A percentile compares a stretch with the other conserved stretches of the same genome.
Evolutionary conservation across 208 protist species (phyloP).

Genomic region (Vickermania ingenoplastis): DNA sequence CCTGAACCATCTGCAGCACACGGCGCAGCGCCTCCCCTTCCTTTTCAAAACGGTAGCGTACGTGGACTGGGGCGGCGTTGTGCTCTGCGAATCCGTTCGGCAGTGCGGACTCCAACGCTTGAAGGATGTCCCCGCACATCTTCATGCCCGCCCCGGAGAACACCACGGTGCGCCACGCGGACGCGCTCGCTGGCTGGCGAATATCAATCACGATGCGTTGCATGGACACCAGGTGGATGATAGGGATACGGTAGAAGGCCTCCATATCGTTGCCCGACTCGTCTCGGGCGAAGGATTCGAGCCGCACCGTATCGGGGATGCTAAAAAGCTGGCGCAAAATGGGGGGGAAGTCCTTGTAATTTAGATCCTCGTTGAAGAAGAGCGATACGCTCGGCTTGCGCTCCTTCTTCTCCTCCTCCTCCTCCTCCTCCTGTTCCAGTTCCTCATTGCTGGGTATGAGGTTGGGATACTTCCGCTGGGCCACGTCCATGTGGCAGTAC

Average conservation of each 20-base stretch:
- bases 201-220: slow-evolving; percentile 37
- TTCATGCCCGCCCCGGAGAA: slow-evolving; percentile 63
- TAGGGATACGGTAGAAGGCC: slow-evolving; percentile 1
- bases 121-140: slow-evolving; percentile 75
- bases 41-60: slow-evolving; percentile 66
- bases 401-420: neutral
- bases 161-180: slow-evolving; percentile 29
- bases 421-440: neutral
- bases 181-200: slow-evolving; percentile 34
- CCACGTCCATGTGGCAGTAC: slow-evolving; percentile 22
- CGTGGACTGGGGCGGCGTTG: slow-evolving; percentile 9
- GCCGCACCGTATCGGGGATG: slow-evolving; percentile 13
- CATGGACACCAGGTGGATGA: slow-evolving; percentile 19
- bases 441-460: no score
- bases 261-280: slow-evolving; percentile 11
- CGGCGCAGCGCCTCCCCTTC: slow-evolving; percentile 47
- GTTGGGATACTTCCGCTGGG: neutral
- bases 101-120: slow-evolving; percentile 55
- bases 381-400: slow-evolving; percentile 23
- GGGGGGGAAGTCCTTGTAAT: slow-evolving; percentile 16
- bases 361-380: slow-evolving; percentile 28
- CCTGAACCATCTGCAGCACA: slow-evolving; percentile 72
- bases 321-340: slow-evolving; percentile 51
- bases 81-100: slow-evolving; percentile 19
- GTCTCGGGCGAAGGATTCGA: slow-evolving; percentile 10